Percentiles rank a stretch among this genome's conserved stretches.
phyloP scores from a whole-genome alignment of 768 basidiomycete species.

The Paxillus involutus region DNA sequence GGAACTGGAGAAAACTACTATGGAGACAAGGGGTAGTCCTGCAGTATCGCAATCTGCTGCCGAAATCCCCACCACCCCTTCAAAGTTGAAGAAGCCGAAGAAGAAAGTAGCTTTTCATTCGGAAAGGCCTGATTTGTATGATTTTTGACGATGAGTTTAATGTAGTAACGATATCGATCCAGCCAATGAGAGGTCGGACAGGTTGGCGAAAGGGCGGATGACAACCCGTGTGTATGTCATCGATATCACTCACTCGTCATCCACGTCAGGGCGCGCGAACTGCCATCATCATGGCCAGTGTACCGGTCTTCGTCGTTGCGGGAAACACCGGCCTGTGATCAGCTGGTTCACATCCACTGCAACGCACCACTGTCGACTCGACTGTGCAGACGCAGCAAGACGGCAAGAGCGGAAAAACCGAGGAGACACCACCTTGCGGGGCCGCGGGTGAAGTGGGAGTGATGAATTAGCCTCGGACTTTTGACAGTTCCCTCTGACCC shows the following conservation, averaged over 20 bases:
- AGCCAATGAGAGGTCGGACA: too few relatives aligned
- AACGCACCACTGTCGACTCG: not conserved
- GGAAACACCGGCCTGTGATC: not conserved
- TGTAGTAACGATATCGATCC: not conserved
- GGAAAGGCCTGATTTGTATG: constrained; percentile 71
- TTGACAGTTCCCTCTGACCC: too few relatives aligned
- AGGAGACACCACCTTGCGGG: constrained; percentile 9
- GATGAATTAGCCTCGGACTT: not conserved
- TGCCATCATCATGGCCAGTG: too few relatives aligned
- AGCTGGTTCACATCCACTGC: not conserved
- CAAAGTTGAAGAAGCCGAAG: constrained; percentile 46
- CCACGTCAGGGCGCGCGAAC: too few relatives aligned
- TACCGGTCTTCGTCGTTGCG: not conserved
- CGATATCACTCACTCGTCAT: too few relatives aligned
- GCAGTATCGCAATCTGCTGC: constrained; percentile 10
- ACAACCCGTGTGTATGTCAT: too few relatives aligned
- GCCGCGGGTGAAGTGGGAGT: not conserved
- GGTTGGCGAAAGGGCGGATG: too few relatives aligned
- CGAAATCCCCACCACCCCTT: not conserved
- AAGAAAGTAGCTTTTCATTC: constrained; percentile 72
- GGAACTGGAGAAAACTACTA: constrained; percentile 38
- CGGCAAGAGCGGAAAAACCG: constrained; percentile 4
- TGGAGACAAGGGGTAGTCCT: constrained; percentile 3
- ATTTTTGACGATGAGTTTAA: constrained; percentile 49
- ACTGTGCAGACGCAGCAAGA: not conserved